Conservation (phyloP, 305 asterid genomes). For the Fraxinus angustifolia region DNA sequence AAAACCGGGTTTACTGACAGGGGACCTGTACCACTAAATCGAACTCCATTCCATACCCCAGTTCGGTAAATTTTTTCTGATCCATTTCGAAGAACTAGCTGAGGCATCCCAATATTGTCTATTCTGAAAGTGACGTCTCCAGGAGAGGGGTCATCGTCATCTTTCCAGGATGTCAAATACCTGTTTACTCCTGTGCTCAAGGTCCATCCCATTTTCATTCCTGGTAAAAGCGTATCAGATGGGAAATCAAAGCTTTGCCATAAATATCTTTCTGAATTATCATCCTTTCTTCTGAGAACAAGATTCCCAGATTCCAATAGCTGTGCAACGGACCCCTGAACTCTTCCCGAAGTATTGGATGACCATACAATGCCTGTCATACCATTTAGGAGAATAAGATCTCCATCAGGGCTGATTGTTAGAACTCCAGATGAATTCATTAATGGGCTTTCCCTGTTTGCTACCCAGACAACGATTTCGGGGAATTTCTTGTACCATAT, state of each 20-base stretch:
- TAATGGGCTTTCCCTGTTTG: slow-evolving; percentile 9
- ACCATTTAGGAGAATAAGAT: neutral
- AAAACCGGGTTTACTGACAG: neutral
- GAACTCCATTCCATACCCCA: slow-evolving; percentile 38
- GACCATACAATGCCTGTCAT: neutral
- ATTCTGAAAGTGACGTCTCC: slow-evolving; percentile 21
- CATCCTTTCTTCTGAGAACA: neutral
- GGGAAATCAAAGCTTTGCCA: slow-evolving; percentile 30
- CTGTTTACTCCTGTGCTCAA: neutral
- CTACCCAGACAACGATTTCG: slow-evolving; percentile 5
- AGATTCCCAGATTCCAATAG: slow-evolving; percentile 24
- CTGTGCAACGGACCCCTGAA: neutral
- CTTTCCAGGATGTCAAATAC: neutral
- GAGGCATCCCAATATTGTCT: slow-evolving; percentile 28
- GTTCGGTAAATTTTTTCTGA: slow-evolving; percentile 7
- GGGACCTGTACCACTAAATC: slow-evolving; percentile 23
- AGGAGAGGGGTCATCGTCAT: slow-evolving; percentile 29
- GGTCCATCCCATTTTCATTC: neutral
- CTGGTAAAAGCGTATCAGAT: slow-evolving; percentile 9
- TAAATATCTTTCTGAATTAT: neutral
- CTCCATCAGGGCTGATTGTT: neutral
- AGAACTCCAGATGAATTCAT: slow-evolving; percentile 8
- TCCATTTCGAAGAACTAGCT: neutral
- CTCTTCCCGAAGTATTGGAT: slow-evolving; percentile 7
- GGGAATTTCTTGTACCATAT: slow-evolving; percentile 27